Base-by-base conservation (phyloP, 2,329 filamentous ascomycete species). In the Metarhizium anisopliae region DNA sequence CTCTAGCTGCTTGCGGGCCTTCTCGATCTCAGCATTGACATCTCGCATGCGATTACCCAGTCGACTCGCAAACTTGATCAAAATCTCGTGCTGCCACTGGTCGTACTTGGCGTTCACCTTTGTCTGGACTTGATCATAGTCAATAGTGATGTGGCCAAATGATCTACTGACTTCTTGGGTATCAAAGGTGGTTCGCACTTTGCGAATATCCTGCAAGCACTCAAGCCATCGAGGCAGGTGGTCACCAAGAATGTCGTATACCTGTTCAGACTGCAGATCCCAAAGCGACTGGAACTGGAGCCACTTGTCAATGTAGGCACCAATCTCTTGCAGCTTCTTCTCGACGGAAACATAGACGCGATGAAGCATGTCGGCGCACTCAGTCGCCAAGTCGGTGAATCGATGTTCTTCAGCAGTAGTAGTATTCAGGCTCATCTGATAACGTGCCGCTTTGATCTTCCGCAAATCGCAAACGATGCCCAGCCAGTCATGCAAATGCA, bases 31-130 rank as follows among this genome's bases (percentile, higher is more conserved):
- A 13, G 88, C 86, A 64, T 94, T 91, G 4, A 96, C 87, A 66
- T 99, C 94, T 51, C 90, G 83, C 85, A 97, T 95, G 52, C 92
- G 89, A 60, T 84, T 88, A 50, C 92, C 90, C 50, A 99, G 86
- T 55, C 94, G 90, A 56, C 82, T 81, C 42, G 91, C 94, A 71
- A 99, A 99, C 68, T 96, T 96, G 63, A 89, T 83, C 42, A 97
- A 78, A 55, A 99, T 95, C 62, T 99, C 94, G 64, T 96, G 90
- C 70, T 99, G 94, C 94, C 95, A 99, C 70, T 97, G 93, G 68
- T 99, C 95, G 68, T 99, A 99, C 70, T 97, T 99, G 64, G 91
- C 90, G 66, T 97, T 99, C 70, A 99, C 94, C 72, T 96, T 96
- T 56, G 93, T 90, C 72, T 99, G 95, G 0, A 99, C 94, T 71